Evolutionary conservation across 768 basidiomycete species (phyloP), one percentile per base, ranked within the genome.

Genomic region (Tricholoma hemisulphureum): DNA sequence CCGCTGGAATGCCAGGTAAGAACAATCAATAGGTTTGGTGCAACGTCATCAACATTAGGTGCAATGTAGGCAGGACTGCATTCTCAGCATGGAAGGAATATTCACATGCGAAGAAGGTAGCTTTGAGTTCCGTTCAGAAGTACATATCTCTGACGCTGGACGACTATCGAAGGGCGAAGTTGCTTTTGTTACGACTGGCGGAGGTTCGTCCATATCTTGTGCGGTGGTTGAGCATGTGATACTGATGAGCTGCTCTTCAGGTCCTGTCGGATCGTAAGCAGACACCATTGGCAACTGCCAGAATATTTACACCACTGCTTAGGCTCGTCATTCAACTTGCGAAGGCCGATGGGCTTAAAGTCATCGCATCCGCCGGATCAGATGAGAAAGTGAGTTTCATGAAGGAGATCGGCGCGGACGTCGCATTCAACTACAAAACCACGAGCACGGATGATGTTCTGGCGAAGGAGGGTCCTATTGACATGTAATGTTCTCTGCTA

Each of bases 211-310:
- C 10, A 24, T 2, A 0, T 1, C 26, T 26, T 16, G 26, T 4
- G 4, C 1, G 5, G 29, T 16, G n/a, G 6, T 5, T 9, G 18
- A 3, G 4, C 45, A 10, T 34, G 32, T 52, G n/a, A n/a, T n/a
- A n/a, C 8, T 28, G 5, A 31, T 28, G 41, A 48, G 61, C 61
- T 75, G 23, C n/a, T n/a, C n/a, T n/a, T n/a, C n/a, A 62, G 61
- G 64, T 6, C 72, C 85, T 14, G 87, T 91, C 24, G 88, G 88
- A 61, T 81, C 82, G 82, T 84, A 64, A 26, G 83, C 73, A 2
- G 8, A 24, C 21, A 21, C 21, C 14, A 18, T 26, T 20, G 55
- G 9, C 5, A 11, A n/a, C 7, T 26, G 11, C n/a, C 21, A 37
- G 7, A 5, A 7, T 37, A 39, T 35, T 39, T 23, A 53, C 13